Evolutionary conservation across 768 basidiomycete species (phyloP), one percentile per base, ranked within the genome.

Genomic region (Leccinum obscurum): DNA sequence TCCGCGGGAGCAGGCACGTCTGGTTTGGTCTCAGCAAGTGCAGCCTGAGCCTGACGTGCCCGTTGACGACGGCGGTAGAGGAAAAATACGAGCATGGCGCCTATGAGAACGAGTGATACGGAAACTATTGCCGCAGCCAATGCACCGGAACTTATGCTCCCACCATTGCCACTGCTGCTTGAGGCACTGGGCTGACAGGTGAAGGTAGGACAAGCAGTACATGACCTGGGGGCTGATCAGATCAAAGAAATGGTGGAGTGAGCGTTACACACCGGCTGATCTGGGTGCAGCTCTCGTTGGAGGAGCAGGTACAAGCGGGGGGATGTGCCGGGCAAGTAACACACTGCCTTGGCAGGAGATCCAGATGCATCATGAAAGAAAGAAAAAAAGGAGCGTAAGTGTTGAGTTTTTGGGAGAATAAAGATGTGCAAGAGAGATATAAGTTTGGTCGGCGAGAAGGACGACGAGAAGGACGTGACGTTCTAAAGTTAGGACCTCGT

Each of bases 1-100:
- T 83, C 87, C 20, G 92, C 90, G 22, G 88, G 76, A 2, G 89
- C 91, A 39, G 90, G 90, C 20, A 84, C 73, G 66, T 93, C 90
- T 54, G 76, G 71, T 64, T 82, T 82, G 57, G 76, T 67, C 59
- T 85, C 83, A 34, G 65, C 70, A 15, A 60, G 68, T 22, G 69
- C 57, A 17, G 74, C 71, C 24, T 66, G 57, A 35, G 68, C 58
- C 57, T 72, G 77, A 62, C 77, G 78, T 15, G 80, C 71, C 56
- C 81, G 81, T 49, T 72, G 70, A 61, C 78, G 83, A 59, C 85
- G 83, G 57, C 89, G 85, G 70, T 89, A 89, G 75, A 85, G 85
- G 62, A 89, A 75, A 66, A 84, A 88, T 10, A 81, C 72, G 48
- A 74, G 72, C 39, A 86, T 64, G 13, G 79, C 81, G 44, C 83